Conservation (phyloP, 2,329 filamentous ascomycete species). For the Niveomyces coronatus region DNA sequence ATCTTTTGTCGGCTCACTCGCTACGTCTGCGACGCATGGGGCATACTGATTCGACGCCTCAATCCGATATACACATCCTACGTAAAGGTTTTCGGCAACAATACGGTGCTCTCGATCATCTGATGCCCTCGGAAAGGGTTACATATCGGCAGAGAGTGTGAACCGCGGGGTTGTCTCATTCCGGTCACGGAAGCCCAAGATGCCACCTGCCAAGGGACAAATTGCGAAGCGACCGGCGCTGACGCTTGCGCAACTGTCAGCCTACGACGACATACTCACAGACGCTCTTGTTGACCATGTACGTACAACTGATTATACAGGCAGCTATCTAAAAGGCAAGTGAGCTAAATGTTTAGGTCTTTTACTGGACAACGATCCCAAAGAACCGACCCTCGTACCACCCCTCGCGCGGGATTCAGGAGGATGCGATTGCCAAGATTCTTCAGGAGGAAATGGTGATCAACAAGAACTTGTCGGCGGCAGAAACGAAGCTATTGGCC, state of each 20-base stretch:
- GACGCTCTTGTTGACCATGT: conserved; percentile 94
- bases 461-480: conserved; percentile 57
- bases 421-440: conserved; percentile 50
- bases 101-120: too few relatives aligned
- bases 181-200: conserved; percentile 12
- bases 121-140: neutral
- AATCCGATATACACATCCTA: too few relatives aligned
- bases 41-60: too few relatives aligned
- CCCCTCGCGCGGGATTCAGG: conserved; percentile 66
- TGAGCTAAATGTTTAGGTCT: conserved; percentile 51
- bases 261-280: conserved; percentile 92
- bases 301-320: conserved; percentile 30
- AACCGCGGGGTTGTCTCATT: neutral
- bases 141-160: neutral
- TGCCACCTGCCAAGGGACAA: conserved; percentile 27
- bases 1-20: too few relatives aligned
- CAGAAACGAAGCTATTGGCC: conserved; percentile 61
- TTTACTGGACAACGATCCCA: conserved; percentile 92
- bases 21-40: too few relatives aligned
- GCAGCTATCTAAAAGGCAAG: neutral
- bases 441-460: conserved; percentile 60
- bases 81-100: too few relatives aligned
- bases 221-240: conserved; percentile 56
- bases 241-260: conserved; percentile 76
- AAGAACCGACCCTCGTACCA: conserved; percentile 88